Percentiles rank a stretch among this genome's conserved stretches.
phyloP scores from a whole-genome alignment of 441 rosid species.

The Brassica balearica region DNA sequence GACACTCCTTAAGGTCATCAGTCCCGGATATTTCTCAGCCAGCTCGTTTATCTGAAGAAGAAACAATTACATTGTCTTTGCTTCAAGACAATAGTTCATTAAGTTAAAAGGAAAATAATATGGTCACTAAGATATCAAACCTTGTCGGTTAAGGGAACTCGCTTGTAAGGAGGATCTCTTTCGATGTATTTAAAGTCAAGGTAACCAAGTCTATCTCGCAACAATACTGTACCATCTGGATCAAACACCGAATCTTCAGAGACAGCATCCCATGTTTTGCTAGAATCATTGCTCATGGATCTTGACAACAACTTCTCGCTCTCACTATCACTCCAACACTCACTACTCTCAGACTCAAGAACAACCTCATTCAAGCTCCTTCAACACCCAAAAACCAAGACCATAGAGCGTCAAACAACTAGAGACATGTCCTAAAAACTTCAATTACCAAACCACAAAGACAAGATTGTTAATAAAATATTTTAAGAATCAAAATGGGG shows the following conservation, averaged over 20 bases:
- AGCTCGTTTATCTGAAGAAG: constrained; percentile 46
- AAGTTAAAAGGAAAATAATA: not conserved
- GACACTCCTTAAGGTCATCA: constrained; percentile 65
- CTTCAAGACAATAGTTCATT: not conserved
- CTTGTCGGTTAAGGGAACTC: constrained; percentile 72
- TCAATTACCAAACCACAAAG: constrained; percentile 3
- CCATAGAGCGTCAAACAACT: not conserved
- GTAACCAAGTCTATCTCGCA: constrained; percentile 55
- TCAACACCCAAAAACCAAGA: constrained; percentile 17
- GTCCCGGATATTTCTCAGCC: constrained; percentile 53
- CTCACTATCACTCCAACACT: constrained; percentile 70
- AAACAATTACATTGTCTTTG: not conserved
- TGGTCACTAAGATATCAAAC: constrained; percentile 38
- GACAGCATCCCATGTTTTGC: constrained; percentile 66
- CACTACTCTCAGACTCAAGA: constrained; percentile 58
- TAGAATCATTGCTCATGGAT: constrained; percentile 67
- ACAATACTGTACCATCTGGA: constrained; percentile 40
- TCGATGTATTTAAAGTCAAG: constrained; percentile 64
- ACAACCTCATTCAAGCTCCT: constrained; percentile 50
- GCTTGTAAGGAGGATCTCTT: constrained; percentile 58
- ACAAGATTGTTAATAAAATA: not conserved
- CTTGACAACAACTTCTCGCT: constrained; percentile 68
- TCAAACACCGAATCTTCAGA: constrained; percentile 68
- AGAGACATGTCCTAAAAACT: not conserved
- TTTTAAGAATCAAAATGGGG: not conserved